A percentile compares a stretch with the other conserved stretches of the same genome.
phyloP scores from a whole-genome alignment of 2,329 filamentous ascomycete genomes.

The Neurospora sp. region DNA sequence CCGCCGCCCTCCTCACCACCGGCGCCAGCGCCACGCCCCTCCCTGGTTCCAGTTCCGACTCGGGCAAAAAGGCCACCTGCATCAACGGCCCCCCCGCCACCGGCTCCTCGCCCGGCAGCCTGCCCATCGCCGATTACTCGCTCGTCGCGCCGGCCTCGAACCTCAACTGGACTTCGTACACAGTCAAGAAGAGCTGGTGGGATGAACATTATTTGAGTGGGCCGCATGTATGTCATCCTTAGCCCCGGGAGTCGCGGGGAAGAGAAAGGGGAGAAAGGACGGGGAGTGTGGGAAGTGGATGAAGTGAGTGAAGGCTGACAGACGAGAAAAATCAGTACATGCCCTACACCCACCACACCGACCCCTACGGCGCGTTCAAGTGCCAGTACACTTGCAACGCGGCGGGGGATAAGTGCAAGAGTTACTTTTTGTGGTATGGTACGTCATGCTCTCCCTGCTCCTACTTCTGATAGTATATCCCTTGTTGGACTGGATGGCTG shows the following conservation, averaged over 20 bases:
- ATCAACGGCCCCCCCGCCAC: constrained; percentile 12
- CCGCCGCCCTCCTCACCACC: not conserved
- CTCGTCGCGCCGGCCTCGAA: constrained; percentile 6
- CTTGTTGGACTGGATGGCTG: no score
- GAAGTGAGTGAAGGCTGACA: no score
- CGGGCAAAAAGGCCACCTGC: constrained; percentile 6
- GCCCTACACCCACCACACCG: constrained; percentile 8
- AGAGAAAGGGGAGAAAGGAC: not conserved
- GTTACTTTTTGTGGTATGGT: constrained; percentile 22
- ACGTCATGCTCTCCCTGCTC: no score
- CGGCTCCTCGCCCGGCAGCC: constrained; percentile 3
- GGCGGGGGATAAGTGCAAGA: constrained; percentile 12
- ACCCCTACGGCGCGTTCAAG: constrained; percentile 20
- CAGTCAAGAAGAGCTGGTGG: constrained; percentile 12
- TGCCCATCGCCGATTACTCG: constrained; percentile 15
- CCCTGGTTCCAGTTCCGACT: not conserved
- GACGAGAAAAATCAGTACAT: constrained; percentile 8
- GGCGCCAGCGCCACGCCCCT: not conserved
- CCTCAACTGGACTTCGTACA: constrained; percentile 11
- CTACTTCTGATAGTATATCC: no score
- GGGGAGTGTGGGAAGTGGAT: no score
- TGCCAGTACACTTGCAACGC: constrained; percentile 23
- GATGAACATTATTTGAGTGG: constrained; percentile 14
- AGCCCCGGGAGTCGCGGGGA: not conserved
- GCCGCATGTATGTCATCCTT: constrained; percentile 13